A percentile compares a stretch with the other conserved stretches of the same genome.
Conservation (phyloP, 805 yeast genomes). For the Suhomyces xylopsoci region DNA sequence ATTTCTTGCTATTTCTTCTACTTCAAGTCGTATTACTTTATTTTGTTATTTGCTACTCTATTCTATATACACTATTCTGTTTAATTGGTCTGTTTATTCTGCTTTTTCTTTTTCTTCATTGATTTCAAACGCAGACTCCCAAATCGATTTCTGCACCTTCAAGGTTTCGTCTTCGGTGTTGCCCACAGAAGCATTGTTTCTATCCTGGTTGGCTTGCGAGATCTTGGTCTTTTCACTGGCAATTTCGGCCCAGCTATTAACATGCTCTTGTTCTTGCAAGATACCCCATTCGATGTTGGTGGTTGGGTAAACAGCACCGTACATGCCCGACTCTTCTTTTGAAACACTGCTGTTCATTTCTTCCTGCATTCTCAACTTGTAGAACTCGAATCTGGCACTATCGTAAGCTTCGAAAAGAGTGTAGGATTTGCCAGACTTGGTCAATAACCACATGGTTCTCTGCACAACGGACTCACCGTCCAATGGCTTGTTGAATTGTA, state of each 20-base stretch:
- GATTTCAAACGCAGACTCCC: constrained; percentile 7
- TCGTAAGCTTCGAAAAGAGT: constrained; percentile 70
- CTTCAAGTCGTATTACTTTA: neutral
- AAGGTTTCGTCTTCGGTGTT: constrained; percentile 12
- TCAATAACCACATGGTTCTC: constrained; percentile 40
- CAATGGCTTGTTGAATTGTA: constrained; percentile 67
- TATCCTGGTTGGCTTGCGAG: constrained; percentile 42
- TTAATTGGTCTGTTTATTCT: neutral
- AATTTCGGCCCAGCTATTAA: constrained; percentile 70
- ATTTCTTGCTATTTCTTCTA: too few relatives aligned
- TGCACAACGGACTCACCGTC: constrained; percentile 74
- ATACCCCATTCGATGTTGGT: constrained; percentile 66
- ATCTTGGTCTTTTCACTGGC: constrained; percentile 65
- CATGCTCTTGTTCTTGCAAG: constrained; percentile 63
- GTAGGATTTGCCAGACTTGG: constrained; percentile 14
- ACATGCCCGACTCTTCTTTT: constrained; percentile 81
- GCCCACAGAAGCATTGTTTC: constrained; percentile 9
- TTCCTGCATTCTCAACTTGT: constrained; percentile 77
- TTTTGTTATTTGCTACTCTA: neutral
- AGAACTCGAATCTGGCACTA: constrained; percentile 83
- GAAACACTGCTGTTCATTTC: constrained; percentile 72
- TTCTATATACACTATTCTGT: neutral
- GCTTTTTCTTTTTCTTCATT: neutral
- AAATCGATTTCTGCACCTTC: constrained; percentile 19
- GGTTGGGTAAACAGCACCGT: constrained; percentile 69